These are phyloP conservation scores for Auxenochlorella protothecoides DNA, from an alignment of 139 green algal genomes.

Conservation along the genomic window DNA sequence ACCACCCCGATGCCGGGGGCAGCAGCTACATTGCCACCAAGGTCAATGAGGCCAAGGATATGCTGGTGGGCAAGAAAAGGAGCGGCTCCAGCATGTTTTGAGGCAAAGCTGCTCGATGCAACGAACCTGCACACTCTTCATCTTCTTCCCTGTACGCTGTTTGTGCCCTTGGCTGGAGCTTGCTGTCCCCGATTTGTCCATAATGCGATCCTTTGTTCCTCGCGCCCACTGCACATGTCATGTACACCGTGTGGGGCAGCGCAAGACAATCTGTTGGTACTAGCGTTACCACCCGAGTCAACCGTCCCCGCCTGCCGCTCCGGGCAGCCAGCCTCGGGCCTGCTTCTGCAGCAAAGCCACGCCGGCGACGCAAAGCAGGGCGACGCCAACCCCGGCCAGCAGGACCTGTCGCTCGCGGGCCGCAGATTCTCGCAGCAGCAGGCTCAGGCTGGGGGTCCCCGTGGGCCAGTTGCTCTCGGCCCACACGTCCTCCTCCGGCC, in stretches of 20 bases:
- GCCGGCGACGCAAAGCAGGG: not conserved
- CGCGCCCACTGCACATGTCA: no score
- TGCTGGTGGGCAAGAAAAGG: slow-evolving; percentile 76
- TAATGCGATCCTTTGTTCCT: not conserved
- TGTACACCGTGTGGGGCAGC: no score
- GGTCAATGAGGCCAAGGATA: slow-evolving; percentile 96
- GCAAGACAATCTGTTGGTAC: not conserved
- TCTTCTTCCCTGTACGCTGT: not conserved
- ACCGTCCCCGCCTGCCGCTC: not conserved
- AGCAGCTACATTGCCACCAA: slow-evolving; percentile 88
- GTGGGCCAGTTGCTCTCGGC: slow-evolving; percentile 56
- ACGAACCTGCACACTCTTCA: no score
- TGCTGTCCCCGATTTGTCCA: not conserved
- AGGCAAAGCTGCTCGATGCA: not conserved
- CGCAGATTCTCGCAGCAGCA: slow-evolving; percentile 36
- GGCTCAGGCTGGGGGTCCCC: slow-evolving; percentile 24
- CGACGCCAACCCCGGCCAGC: slow-evolving; percentile 2
- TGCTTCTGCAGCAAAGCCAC: not conserved
- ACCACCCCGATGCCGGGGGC: slow-evolving; percentile 92
- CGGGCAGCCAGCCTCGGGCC: not conserved
- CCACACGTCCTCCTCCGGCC: slow-evolving; percentile 55
- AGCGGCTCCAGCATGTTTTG: slow-evolving; percentile 29
- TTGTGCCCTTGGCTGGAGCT: not conserved
- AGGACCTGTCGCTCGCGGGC: slow-evolving; percentile 6
- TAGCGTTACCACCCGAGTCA: not conserved